These are phyloP conservation scores for Teratosphaeria epicoccoides DNA, from an alignment of 2,329 filamentous ascomycete species.

Conservation along the genomic window DNA sequence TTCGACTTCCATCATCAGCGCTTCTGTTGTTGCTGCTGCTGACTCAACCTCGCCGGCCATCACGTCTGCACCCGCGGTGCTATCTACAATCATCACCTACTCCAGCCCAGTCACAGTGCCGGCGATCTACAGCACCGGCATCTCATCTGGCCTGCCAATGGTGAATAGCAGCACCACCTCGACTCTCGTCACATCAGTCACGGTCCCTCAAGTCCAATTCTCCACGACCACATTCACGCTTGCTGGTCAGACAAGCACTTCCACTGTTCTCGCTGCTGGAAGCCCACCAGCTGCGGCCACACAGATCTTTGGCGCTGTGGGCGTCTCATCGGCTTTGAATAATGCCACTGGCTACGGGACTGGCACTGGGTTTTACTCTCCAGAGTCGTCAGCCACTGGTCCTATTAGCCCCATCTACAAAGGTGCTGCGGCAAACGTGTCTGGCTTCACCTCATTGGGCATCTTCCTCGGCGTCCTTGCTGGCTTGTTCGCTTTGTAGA, in stretches of 20 bases:
- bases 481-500: slow-evolving; percentile 16
- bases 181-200: slow-evolving; percentile 31
- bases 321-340: background rate
- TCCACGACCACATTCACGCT: slow-evolving; percentile 27
- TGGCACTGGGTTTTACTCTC: slow-evolving; percentile 9
- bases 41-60: background rate
- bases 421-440: slow-evolving; percentile 13
- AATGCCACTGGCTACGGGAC: slow-evolving; percentile 10
- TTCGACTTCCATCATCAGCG: slow-evolving; percentile 29
- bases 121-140: slow-evolving; percentile 27
- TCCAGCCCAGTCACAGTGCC: slow-evolving; percentile 27
- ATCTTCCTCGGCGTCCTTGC: slow-evolving; percentile 13
- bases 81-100: slow-evolving; percentile 34
- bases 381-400: slow-evolving; percentile 7
- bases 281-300: slow-evolving; percentile 6
- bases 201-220: slow-evolving; percentile 38
- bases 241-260: slow-evolving; percentile 17
- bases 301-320: slow-evolving; percentile 4
- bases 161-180: slow-evolving; percentile 22
- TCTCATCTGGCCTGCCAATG: slow-evolving; percentile 23
- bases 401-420: slow-evolving; percentile 12
- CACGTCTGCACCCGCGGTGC: slow-evolving; percentile 13
- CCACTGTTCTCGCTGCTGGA: slow-evolving; percentile 7
- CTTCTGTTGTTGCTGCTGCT: slow-evolving; percentile 1
- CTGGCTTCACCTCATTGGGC: slow-evolving; percentile 9